Conservation (phyloP, 2,329 filamentous ascomycete species). For the Fusarium oligoseptatum region DNA sequence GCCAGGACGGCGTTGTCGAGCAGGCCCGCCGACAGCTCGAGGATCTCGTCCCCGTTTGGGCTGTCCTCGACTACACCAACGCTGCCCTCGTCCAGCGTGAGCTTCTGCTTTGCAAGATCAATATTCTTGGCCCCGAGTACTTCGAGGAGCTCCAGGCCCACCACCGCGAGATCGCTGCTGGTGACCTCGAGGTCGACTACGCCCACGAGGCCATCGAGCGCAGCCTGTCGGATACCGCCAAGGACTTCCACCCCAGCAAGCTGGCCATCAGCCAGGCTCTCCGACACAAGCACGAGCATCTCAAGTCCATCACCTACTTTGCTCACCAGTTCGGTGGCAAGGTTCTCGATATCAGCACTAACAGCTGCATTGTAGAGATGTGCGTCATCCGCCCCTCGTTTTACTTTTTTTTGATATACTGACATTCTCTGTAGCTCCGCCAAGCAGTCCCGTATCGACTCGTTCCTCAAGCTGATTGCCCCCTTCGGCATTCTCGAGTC, state of each 20-base stretch:
- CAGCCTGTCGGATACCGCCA: slow-evolving; percentile 61
- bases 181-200: slow-evolving; percentile 61
- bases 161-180: slow-evolving; percentile 85
- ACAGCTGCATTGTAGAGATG: slow-evolving; percentile 98
- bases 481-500: slow-evolving; percentile 98
- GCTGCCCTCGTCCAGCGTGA: slow-evolving; percentile 96
- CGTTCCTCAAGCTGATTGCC: slow-evolving; percentile 94
- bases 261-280: slow-evolving; percentile 89
- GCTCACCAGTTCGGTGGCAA: slow-evolving; percentile 98
- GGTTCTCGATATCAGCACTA: slow-evolving; percentile 96
- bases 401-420: slow-evolving; percentile 22
- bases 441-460: slow-evolving; percentile 94
- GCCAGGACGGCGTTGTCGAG: slow-evolving; percentile 97
- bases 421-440: slow-evolving; percentile 73
- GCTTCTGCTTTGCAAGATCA: slow-evolving; percentile 94
- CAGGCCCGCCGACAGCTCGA: slow-evolving; percentile 96
- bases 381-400: slow-evolving; percentile 62
- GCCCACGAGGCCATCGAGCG: slow-evolving; percentile 52
- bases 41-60: slow-evolving; percentile 98
- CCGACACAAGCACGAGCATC: slow-evolving; percentile 96
- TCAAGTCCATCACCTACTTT: slow-evolving; percentile 95
- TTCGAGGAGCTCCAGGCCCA: slow-evolving; percentile 97
- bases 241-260: slow-evolving; percentile 91
- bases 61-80: slow-evolving; percentile 94
- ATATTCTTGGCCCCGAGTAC: slow-evolving; percentile 96